Evolutionary conservation across 2,329 filamentous ascomycete species (phyloP).

Genomic region (Trichoderma brevicompactum): DNA sequence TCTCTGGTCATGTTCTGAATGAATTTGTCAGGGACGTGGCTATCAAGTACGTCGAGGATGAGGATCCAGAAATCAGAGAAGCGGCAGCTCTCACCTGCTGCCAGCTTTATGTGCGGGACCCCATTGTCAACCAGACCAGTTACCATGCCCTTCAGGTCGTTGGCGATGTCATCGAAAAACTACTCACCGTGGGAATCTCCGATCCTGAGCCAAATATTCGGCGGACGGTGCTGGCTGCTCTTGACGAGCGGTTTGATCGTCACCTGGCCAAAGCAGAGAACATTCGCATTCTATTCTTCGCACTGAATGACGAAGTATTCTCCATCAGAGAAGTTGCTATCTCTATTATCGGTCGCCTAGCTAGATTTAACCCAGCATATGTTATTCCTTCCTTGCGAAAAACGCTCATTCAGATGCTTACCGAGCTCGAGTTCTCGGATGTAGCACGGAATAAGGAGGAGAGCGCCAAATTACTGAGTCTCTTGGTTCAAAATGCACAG

Average conservation of each 20-base stretch:
- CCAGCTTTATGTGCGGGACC: constrained; percentile 94
- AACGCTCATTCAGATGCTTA: constrained; percentile 92
- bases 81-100: constrained; percentile 96
- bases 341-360: constrained; percentile 91
- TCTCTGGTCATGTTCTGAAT: constrained; percentile 88
- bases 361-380: constrained; percentile 91
- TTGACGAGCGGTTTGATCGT: constrained; percentile 92
- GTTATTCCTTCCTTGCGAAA: constrained; percentile 96
- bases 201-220: constrained; percentile 90
- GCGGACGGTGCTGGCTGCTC: constrained; percentile 81
- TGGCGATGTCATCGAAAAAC: constrained; percentile 94
- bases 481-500: constrained; percentile 91
- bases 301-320: constrained; percentile 93
- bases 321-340: constrained; percentile 92
- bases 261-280: constrained; percentile 98
- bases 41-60: constrained; percentile 96
- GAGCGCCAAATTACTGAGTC: constrained; percentile 87
- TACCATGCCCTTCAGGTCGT: constrained; percentile 97
- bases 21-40: constrained; percentile 98
- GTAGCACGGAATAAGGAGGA: constrained; percentile 95
- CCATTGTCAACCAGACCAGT: constrained; percentile 97
- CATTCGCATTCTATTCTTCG: constrained; percentile 91
- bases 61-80: constrained; percentile 90
- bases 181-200: constrained; percentile 91
- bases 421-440: constrained; percentile 94